phyloP scores from a whole-genome alignment of 1,284 basidiomycete genomes.

The Rhizoctonia solani region DNA sequence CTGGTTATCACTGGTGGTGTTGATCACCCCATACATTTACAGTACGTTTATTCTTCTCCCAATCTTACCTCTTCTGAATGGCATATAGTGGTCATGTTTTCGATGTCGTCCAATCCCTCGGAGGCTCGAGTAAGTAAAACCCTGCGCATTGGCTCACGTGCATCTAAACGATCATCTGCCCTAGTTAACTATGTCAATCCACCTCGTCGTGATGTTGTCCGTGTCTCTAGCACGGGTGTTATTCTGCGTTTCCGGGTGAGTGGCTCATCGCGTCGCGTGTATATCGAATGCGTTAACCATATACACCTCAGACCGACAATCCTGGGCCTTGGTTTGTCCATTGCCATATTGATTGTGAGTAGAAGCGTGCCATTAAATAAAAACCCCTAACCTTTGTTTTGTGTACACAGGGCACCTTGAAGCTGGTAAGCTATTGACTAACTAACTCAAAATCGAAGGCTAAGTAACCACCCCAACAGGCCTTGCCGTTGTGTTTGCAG shows the following conservation, averaged over 20 bases:
- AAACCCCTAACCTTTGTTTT: not conserved
- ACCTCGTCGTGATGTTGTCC: constrained; percentile 32
- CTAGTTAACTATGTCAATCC: constrained; percentile 32
- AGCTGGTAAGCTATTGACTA: constrained; percentile 3
- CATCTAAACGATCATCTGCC: not conserved
- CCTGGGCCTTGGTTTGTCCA: constrained; percentile 83
- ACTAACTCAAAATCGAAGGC: not conserved
- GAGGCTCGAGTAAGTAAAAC: constrained; percentile 8
- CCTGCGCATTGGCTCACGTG: not conserved
- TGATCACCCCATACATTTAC: constrained; percentile 28
- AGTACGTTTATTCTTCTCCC: not conserved
- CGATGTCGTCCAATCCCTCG: constrained; percentile 30
- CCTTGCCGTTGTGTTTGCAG: constrained; percentile 26
- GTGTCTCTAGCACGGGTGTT: constrained; percentile 19
- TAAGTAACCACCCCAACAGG: not conserved
- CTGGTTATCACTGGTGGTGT: constrained; percentile 27
- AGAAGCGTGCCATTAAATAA: not conserved
- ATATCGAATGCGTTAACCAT: not conserved
- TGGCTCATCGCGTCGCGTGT: not conserved
- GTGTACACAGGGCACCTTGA: constrained; percentile 19
- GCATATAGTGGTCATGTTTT: constrained; percentile 14
- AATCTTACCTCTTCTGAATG: not conserved
- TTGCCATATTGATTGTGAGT: constrained; percentile 33
- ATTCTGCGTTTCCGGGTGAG: constrained; percentile 22
- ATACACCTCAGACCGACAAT: constrained; percentile 61